Conservation (phyloP, 1,139 yeast genomes). For the Pichia sp. region DNA sequence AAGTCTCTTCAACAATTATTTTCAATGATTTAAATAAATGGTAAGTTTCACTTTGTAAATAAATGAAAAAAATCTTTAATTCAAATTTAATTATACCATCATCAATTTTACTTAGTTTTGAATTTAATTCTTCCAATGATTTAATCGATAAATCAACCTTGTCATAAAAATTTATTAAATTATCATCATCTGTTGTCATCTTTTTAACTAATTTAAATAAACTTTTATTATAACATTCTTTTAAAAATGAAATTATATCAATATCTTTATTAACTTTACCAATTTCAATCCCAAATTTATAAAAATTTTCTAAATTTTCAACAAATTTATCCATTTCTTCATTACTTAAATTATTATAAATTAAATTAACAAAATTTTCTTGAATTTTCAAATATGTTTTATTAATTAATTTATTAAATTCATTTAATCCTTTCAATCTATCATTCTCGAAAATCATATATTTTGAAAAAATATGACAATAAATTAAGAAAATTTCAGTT, state of each 20-base stretch:
- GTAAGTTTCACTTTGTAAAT: too few relatives aligned
- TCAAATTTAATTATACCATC: too few relatives aligned
- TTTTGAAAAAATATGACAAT: not conserved
- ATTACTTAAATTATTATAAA: not conserved
- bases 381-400: not conserved
- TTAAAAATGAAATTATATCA: not conserved
- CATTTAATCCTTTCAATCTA: not conserved
- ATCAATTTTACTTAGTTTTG: too few relatives aligned
- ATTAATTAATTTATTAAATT: not conserved
- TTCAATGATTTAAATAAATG: too few relatives aligned
- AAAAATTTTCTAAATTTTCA: not conserved
- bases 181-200: not conserved
- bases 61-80: too few relatives aligned
- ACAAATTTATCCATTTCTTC: not conserved
- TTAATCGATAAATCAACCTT: too few relatives aligned
- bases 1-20: too few relatives aligned
- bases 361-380: not conserved
- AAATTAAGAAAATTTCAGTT: not conserved
- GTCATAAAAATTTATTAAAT: not conserved
- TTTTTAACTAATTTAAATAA: not conserved
- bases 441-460: not conserved
- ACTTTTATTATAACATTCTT: not conserved
- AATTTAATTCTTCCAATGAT: too few relatives aligned
- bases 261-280: not conserved
- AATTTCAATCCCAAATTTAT: not conserved